Percentiles rank a stretch among this genome's conserved stretches.
phyloP scores from a whole-genome alignment of 2,329 filamentous ascomycete species.

The Clarireedia hainanense region DNA sequence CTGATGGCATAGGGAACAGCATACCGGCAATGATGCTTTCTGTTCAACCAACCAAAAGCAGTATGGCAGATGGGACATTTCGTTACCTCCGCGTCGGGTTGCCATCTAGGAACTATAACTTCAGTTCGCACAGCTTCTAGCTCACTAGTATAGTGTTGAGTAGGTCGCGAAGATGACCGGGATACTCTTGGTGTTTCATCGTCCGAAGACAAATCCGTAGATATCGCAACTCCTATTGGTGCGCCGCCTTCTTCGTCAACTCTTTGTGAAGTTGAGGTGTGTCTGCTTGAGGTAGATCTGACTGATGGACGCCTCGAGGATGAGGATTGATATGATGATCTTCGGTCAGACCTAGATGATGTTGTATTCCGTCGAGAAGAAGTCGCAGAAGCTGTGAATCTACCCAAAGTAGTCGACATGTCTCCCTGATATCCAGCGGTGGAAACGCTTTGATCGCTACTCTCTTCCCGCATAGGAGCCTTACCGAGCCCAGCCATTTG shows the following conservation, averaged over 20 bases:
- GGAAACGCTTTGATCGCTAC: conserved; percentile 1
- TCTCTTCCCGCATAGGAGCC: conserved; percentile 5
- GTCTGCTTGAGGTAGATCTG: neutral
- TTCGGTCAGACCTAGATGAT: conserved; percentile 3
- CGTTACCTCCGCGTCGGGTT: conserved; percentile 75
- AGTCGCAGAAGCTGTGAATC: neutral
- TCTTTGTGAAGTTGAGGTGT: neutral
- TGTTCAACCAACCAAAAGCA: conserved; percentile 63
- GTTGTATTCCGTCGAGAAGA: conserved; percentile 4
- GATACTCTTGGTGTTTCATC: conserved; percentile 6
- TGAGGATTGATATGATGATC: conserved; percentile 7
- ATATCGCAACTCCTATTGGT: neutral
- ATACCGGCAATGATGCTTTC: conserved; percentile 88
- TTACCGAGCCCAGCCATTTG: conserved; percentile 1
- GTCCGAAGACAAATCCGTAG: neutral
- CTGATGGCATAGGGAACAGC: conserved; percentile 22
- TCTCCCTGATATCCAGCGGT: conserved; percentile 8
- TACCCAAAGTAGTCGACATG: conserved; percentile 6
- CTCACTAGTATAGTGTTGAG: neutral
- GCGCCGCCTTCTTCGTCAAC: neutral
- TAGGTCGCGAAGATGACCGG: neutral
- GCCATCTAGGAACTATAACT: conserved; percentile 68
- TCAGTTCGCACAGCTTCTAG: neutral
- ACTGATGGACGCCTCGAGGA: conserved; percentile 6
- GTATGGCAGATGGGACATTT: conserved; percentile 77